phyloP scores from a whole-genome alignment of 2,329 filamentous ascomycete species.

The Botryotinia calthae region DNA sequence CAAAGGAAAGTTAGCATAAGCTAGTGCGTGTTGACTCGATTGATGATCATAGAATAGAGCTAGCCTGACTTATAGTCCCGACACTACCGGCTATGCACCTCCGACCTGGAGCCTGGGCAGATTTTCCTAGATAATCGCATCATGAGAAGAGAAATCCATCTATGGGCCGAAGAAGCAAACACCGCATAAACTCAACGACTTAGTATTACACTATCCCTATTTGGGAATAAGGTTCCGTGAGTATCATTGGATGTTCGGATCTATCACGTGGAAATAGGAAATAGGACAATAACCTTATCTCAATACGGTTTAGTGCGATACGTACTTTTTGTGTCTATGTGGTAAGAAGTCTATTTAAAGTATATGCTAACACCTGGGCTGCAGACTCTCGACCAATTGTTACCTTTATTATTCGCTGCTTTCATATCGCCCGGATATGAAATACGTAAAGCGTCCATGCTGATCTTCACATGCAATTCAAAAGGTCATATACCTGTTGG shows the following conservation, averaged over 20 bases:
- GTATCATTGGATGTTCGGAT: neutral
- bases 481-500: neutral
- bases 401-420: neutral
- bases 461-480: neutral
- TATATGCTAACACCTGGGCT: neutral
- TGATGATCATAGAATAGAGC: neutral
- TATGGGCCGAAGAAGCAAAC: neutral
- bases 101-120: neutral
- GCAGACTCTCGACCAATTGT: neutral
- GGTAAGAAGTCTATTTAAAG: neutral
- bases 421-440: neutral
- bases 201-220: neutral
- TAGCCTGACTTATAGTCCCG: neutral
- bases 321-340: neutral
- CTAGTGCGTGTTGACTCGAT: neutral
- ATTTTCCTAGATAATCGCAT: neutral
- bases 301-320: neutral
- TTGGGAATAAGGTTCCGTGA: neutral
- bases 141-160: neutral
- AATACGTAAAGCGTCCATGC: neutral
- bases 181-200: neutral
- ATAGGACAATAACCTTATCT: neutral
- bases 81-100: neutral
- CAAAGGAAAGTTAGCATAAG: neutral
- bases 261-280: neutral